These are phyloP conservation scores for Vigna nakashimae DNA, from an alignment of 306 rosid genomes.

Conservation along the genomic window DNA sequence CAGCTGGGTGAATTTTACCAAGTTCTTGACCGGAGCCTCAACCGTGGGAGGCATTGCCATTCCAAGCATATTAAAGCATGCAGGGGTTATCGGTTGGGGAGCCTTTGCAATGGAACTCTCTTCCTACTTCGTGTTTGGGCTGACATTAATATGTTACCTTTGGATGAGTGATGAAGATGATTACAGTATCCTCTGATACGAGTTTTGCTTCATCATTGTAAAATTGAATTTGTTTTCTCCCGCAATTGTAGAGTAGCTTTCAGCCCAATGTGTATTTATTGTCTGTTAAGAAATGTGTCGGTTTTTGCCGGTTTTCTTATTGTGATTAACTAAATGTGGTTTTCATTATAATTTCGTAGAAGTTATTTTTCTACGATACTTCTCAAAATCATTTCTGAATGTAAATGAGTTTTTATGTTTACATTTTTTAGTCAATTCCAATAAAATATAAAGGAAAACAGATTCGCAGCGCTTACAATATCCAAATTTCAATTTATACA, in stretches of 20 bases:
- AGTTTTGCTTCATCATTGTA: constrained; percentile 42
- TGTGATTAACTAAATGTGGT: not conserved
- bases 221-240: constrained; percentile 26
- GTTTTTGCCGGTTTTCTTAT: not conserved
- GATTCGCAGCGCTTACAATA: too few species aligned
- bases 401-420: too few species aligned
- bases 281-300: not conserved
- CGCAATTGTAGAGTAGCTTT: constrained; percentile 8
- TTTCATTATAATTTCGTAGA: too few species aligned
- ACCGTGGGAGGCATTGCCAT: constrained; percentile 86
- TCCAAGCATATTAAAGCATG: constrained; percentile 79
- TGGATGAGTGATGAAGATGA: constrained; percentile 54
- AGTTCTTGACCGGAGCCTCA: constrained; percentile 87
- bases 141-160: constrained; percentile 70
- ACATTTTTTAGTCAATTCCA: too few species aligned
- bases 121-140: constrained; percentile 70
- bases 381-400: too few species aligned
- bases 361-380: too few species aligned
- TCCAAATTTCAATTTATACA: too few species aligned
- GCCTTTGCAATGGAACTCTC: constrained; percentile 86
- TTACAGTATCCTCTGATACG: constrained; percentile 61
- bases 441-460: too few species aligned
- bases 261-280: not conserved
- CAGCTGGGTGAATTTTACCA: constrained; percentile 88
- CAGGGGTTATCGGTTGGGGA: constrained; percentile 89